phyloP scores from a whole-genome alignment of 495 filamentous ascomycete genomes.

The Beverwykella pulmonaria region DNA sequence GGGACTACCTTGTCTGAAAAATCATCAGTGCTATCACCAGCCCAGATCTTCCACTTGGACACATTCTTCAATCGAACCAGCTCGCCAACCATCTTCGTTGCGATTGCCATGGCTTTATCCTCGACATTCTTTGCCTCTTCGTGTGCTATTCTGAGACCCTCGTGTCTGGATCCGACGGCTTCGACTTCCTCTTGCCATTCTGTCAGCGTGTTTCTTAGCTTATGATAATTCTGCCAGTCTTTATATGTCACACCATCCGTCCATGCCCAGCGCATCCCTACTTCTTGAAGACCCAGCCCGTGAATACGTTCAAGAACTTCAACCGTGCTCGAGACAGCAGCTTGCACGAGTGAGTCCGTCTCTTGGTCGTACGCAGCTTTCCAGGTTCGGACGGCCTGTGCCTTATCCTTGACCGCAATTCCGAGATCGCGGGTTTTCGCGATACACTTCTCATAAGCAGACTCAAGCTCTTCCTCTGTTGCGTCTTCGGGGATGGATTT shows the following conservation, averaged over 20 bases:
- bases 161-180: slow-evolving; percentile 68
- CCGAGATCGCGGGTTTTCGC: slow-evolving; percentile 72
- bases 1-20: slow-evolving; percentile 64
- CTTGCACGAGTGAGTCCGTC: slow-evolving; percentile 66
- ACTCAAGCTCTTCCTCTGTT: slow-evolving; percentile 55
- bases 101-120: slow-evolving; percentile 74
- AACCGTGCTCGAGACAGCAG: slow-evolving; percentile 79
- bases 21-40: slow-evolving; percentile 73
- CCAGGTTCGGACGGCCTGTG: slow-evolving; percentile 80
- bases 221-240: slow-evolving; percentile 91
- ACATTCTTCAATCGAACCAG: slow-evolving; percentile 82
- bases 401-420: slow-evolving; percentile 73
- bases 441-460: slow-evolving; percentile 64
- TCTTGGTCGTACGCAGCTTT: slow-evolving; percentile 72
- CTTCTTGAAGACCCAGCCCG: slow-evolving; percentile 88
- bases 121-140: slow-evolving; percentile 69
- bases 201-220: slow-evolving; percentile 78
- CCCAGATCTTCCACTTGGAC: slow-evolving; percentile 79
- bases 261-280: slow-evolving; percentile 97
- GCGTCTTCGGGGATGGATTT: slow-evolving; percentile 57
- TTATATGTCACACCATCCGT: slow-evolving; percentile 94
- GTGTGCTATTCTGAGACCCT: slow-evolving; percentile 70
- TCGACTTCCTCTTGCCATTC: slow-evolving; percentile 84
- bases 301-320: slow-evolving; percentile 80
- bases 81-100: slow-evolving; percentile 80